Evolutionary conservation across 805 yeast genomes (phyloP).

Genomic region (Cyberlindnera nakhonratchasimensis): DNA sequence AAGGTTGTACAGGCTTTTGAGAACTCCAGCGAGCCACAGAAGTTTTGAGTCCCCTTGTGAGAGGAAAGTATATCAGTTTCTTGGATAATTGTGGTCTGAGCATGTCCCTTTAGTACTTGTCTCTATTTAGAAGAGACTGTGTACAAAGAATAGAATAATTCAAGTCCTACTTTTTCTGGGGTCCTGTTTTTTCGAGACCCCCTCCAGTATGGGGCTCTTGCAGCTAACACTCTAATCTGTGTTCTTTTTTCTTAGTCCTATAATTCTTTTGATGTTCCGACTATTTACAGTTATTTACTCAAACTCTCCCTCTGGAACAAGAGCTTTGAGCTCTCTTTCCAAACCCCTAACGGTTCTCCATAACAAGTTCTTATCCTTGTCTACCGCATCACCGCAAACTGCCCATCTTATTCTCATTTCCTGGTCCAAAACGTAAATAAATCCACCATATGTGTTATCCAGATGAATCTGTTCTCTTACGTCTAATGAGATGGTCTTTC

Average conservation of each 20-base stretch:
- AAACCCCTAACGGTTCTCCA: conserved; percentile 67
- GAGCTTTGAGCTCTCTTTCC: conserved; percentile 41
- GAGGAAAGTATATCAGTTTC: not conserved
- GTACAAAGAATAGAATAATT: too few relatives aligned
- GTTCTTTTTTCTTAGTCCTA: not conserved
- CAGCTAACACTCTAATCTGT: too few relatives aligned
- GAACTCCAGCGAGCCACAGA: not conserved
- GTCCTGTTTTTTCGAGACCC: too few relatives aligned
- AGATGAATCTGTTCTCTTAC: conserved; percentile 58
- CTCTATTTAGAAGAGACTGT: too few relatives aligned
- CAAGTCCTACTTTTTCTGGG: too few relatives aligned
- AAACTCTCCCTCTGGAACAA: conserved; percentile 2
- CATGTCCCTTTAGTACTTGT: not conserved
- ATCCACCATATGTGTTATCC: conserved; percentile 79
- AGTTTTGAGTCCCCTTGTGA: not conserved
- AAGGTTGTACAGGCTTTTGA: not conserved
- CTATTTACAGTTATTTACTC: conserved; percentile 2
- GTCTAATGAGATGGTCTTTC: conserved; percentile 52
- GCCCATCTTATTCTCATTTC: conserved; percentile 85
- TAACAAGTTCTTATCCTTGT: conserved; percentile 57
- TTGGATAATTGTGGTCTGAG: conserved; percentile 1
- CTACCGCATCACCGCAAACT: conserved; percentile 74
- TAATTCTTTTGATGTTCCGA: not conserved
- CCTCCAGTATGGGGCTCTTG: too few relatives aligned
- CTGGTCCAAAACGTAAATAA: conserved; percentile 72